Percentiles rank a stretch among this genome's conserved stretches.
phyloP scores from a whole-genome alignment of 148 eudicot genomes.

The Amaranthus palmeri region DNA sequence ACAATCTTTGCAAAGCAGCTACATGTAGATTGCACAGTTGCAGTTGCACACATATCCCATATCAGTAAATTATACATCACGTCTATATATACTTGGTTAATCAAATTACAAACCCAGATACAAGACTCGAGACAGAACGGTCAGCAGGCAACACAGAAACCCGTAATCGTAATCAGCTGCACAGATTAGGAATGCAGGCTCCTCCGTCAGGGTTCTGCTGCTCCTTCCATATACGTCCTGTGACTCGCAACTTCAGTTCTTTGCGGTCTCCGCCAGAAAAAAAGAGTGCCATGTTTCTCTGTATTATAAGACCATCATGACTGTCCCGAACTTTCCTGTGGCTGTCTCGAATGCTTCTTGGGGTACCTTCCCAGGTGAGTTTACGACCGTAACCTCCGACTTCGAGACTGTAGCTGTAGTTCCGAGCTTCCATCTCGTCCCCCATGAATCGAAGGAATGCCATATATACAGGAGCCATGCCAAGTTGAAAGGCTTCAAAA shows the following conservation, averaged over 20 bases:
- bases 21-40: background rate
- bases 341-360: slow-evolving; percentile 74
- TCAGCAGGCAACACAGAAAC: slow-evolving; percentile 10
- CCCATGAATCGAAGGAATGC: slow-evolving; percentile 89
- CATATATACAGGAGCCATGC: slow-evolving; percentile 89
- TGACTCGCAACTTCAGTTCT: slow-evolving; percentile 63
- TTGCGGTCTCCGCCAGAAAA: slow-evolving; percentile 70
- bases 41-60: slow-evolving; percentile 6
- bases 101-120: slow-evolving; percentile 2
- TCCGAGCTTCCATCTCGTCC: slow-evolving; percentile 72
- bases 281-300: slow-evolving; percentile 67
- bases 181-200: slow-evolving; percentile 58
- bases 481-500: slow-evolving; percentile 84
- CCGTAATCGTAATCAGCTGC: slow-evolving; percentile 29
- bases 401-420: slow-evolving; percentile 74
- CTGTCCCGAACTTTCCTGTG: slow-evolving; percentile 80
- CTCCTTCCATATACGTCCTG: slow-evolving; percentile 66
- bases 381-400: slow-evolving; percentile 84
- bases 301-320: slow-evolving; percentile 72
- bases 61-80: slow-evolving; percentile 9
- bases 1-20: background rate
- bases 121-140: background rate
- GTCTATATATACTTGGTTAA: slow-evolving; percentile 12
- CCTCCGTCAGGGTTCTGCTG: slow-evolving; percentile 59
- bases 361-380: slow-evolving; percentile 76